Conservation (phyloP, 2,329 filamentous ascomycete species). For the Botryotinia narcissicola region DNA sequence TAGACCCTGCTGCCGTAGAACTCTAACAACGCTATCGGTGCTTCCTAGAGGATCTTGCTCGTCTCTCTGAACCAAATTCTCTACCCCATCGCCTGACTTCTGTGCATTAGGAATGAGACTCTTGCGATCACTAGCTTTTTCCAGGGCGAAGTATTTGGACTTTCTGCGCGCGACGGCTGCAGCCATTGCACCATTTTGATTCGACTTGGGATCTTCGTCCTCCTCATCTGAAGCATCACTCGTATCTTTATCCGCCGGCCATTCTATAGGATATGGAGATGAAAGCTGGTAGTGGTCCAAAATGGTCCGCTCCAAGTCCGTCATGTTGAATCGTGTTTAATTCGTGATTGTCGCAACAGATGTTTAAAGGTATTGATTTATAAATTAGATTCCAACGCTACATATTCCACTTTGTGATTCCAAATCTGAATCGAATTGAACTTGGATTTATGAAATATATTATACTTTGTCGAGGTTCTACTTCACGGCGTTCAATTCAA, state of each 20-base stretch:
- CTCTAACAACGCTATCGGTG: slow-evolving; percentile 79
- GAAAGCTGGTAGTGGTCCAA: slow-evolving; percentile 88
- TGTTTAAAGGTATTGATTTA: not conserved
- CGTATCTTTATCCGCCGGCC: slow-evolving; percentile 79
- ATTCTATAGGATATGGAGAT: slow-evolving; percentile 74
- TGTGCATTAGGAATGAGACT: slow-evolving; percentile 65
- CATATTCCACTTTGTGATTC: not conserved
- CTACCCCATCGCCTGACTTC: slow-evolving; percentile 64
- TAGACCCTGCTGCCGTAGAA: slow-evolving; percentile 72
- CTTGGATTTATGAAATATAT: not conserved
- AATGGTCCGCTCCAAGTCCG: slow-evolving; percentile 72
- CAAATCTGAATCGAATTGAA: not conserved
- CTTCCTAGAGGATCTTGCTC: slow-evolving; percentile 91
- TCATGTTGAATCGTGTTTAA: slow-evolving; percentile 45
- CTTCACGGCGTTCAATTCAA: not conserved
- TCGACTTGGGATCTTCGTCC: slow-evolving; percentile 24
- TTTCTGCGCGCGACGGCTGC: slow-evolving; percentile 54
- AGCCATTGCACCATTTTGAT: slow-evolving; percentile 26
- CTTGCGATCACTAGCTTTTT: slow-evolving; percentile 68
- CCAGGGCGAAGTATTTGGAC: slow-evolving; percentile 81
- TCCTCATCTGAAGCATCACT: slow-evolving; percentile 65
- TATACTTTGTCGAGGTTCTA: not conserved
- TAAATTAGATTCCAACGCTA: not conserved
- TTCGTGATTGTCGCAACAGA: slow-evolving; percentile 1
- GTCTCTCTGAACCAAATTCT: slow-evolving; percentile 82